Evolutionary conservation across 345 rosid species (phyloP).

Genomic region (Alliaria petiolata): DNA sequence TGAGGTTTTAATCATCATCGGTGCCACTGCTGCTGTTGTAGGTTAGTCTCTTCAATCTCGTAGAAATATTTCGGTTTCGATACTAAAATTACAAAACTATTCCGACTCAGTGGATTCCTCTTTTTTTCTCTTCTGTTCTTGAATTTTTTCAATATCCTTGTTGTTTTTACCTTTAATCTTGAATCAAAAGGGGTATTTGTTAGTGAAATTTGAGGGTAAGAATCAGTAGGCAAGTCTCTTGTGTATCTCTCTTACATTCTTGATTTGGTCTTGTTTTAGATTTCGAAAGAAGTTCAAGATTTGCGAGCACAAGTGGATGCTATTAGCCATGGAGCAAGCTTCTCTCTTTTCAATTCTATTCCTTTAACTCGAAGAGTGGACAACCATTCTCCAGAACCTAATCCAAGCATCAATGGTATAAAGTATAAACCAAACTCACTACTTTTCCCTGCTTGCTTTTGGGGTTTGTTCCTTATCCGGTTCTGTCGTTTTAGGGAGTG

Average conservation of each 20-base stretch:
- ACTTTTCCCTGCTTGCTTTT: background rate
- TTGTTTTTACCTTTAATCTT: background rate
- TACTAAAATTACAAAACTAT: background rate
- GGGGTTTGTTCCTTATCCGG: background rate
- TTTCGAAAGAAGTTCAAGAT: conserved; percentile 89
- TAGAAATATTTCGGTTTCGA: too few species aligned
- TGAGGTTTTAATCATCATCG: conserved; percentile 58
- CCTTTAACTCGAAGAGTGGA: conserved; percentile 68
- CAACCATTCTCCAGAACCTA: conserved; percentile 39
- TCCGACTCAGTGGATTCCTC: conserved; percentile 41
- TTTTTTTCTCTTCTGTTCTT: too few species aligned
- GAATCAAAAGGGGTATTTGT: background rate
- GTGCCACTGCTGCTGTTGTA: conserved; percentile 64
- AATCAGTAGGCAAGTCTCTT: background rate
- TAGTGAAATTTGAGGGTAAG: too few species aligned
- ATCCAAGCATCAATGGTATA: conserved; percentile 40
- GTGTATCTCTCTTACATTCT: background rate
- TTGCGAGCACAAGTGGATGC: conserved; percentile 80
- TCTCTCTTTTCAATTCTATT: conserved; percentile 64
- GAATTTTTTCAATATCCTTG: too few species aligned
- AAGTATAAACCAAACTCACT: background rate
- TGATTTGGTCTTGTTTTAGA: conserved; percentile 33
- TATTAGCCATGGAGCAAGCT: conserved; percentile 73
- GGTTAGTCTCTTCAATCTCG: conserved; percentile 31
- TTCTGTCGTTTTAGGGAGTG: conserved; percentile 20